These are phyloP conservation scores for Termitomyces bulborhizus DNA, from an alignment of 768 basidiomycete species.

Conservation along the genomic window DNA sequence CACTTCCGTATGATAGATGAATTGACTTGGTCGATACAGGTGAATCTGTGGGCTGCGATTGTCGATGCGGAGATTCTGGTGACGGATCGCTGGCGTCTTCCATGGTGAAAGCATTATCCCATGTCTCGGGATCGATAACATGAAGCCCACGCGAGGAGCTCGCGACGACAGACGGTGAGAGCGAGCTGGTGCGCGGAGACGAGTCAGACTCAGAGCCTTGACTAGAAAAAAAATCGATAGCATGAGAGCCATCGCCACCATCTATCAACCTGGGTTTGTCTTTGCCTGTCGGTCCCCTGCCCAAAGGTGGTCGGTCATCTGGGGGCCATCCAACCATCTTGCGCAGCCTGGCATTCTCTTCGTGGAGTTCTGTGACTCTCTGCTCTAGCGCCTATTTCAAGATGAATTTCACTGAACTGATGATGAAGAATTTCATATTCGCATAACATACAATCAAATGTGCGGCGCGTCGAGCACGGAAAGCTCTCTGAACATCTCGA, in stretches of 20 bases:
- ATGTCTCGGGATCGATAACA: conserved; percentile 42
- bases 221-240: conserved; percentile 28
- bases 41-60: conserved; percentile 34
- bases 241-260: conserved; percentile 13
- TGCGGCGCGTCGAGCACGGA: conserved; percentile 82
- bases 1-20: conserved; percentile 35
- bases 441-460: conserved; percentile 62
- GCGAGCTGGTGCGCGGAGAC: conserved; percentile 51
- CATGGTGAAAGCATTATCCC: conserved; percentile 55
- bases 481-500: conserved; percentile 84
- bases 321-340: conserved; percentile 69
- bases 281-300: conserved; percentile 84
- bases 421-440: conserved; percentile 32
- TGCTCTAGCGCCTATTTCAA: conserved; percentile 66
- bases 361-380: conserved; percentile 77
- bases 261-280: conserved; percentile 65
- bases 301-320: conserved; percentile 64
- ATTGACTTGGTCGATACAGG: conserved; percentile 42
- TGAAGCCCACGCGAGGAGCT: conserved; percentile 41
- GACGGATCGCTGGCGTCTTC: conserved; percentile 29
- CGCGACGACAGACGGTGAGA: conserved; percentile 54
- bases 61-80: conserved; percentile 38
- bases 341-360: conserved; percentile 73
- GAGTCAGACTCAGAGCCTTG: conserved; percentile 42
- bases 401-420: conserved; percentile 22